Evolutionary conservation across 805 yeast genomes (phyloP).

Genomic region (Nakazawaea ambrosiae): DNA sequence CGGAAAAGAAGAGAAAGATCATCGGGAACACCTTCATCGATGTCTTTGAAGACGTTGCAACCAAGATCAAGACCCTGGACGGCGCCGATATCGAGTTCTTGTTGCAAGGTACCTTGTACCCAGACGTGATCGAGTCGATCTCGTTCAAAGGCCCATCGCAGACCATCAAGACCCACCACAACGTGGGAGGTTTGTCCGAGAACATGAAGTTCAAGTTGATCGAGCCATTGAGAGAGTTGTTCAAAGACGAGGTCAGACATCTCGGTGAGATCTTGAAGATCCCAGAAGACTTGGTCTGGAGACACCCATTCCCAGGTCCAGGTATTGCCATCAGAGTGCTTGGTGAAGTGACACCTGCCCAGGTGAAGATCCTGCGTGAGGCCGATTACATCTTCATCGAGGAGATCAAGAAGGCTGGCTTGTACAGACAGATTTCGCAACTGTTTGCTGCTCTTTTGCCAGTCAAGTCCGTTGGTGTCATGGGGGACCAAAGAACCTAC

Average conservation of each 20-base stretch:
- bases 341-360: constrained; percentile 92
- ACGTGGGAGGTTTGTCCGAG: constrained; percentile 96
- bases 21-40: constrained; percentile 97
- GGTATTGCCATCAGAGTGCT: constrained; percentile 98
- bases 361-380: constrained; percentile 94
- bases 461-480: constrained; percentile 97
- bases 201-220: constrained; percentile 97
- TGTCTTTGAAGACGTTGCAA: constrained; percentile 95
- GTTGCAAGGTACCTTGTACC: constrained; percentile 95
- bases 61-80: constrained; percentile 78
- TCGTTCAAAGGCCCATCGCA: constrained; percentile 99
- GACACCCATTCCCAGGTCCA: constrained; percentile 99
- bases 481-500: constrained; percentile 99
- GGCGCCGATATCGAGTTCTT: constrained; percentile 89
- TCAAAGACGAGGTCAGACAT: constrained; percentile 97
- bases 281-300: constrained; percentile 96
- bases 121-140: constrained; percentile 97
- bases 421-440: constrained; percentile 89
- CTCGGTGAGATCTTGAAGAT: constrained; percentile 92
- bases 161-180: constrained; percentile 98
- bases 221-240: constrained; percentile 97
- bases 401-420: constrained; percentile 90
- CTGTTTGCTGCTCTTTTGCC: constrained; percentile 97
- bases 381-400: constrained; percentile 95
- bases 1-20: constrained; percentile 97